Base-by-base conservation (phyloP, 441 rosid genomes). In the Brassica balearica region DNA sequence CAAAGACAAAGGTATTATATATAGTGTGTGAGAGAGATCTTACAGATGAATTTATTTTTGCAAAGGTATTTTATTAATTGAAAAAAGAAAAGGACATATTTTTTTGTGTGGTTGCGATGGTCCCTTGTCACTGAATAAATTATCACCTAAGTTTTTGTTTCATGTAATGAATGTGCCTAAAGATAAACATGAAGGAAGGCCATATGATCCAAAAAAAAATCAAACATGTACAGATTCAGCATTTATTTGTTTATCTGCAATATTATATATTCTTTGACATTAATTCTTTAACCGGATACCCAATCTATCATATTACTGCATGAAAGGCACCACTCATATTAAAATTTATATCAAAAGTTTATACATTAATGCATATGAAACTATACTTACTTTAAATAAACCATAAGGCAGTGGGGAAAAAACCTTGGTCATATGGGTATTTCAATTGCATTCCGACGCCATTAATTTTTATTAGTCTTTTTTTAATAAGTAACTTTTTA, bases 111-210 rank as follows among this genome's bases (percentile, higher is more conserved):
- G 82, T 73, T 68, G 74, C 5, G 34, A 72, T 78, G 67, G 80
- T 51, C 80, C 71, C 75, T 63, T 80, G 79, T 41, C 34, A 69
- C 71, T 74, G n/a, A 73, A 72, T 69, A 75, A 80, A 69, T 74
- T 41, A 69, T 74, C 75, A 80, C 82, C 79, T 74, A 80, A 74
- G 12, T 65, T 79, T 79, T 75, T 69, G 79, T 80, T 80, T 69
- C 65, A 75, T 75, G 82, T 80, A 80, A 65, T 80, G 83, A 80
- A 80, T 70, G 80, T 80, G 76, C 48, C 83, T 55, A 75, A 64
- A 77, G 84, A 81, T 72, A 77, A 73, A 62, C 34, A 65, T 71
- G 63, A 43, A 68, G 65, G 72, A 80, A 72, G 10, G 74, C 74
- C 74, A 66, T 59, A 72, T 77, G 58, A 72, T 77, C 62, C 71